Conservation (phyloP, 2,329 filamentous ascomycete species). For the Colletotrichum sp. region DNA sequence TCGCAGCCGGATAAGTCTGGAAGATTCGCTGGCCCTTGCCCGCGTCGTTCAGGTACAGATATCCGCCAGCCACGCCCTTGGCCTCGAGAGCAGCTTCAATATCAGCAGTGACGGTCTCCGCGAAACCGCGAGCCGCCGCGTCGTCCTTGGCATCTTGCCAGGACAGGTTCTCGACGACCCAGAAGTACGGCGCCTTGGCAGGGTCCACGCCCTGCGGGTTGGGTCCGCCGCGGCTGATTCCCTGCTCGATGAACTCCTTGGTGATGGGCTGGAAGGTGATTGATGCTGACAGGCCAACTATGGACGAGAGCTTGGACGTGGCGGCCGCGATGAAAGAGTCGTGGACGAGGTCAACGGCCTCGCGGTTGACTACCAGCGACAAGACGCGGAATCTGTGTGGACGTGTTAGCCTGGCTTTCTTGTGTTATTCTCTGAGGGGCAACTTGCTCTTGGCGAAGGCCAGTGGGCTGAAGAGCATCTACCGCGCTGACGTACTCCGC, state of each 20-base stretch:
- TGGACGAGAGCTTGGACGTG: background rate
- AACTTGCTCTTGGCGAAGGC: slow-evolving; percentile 19
- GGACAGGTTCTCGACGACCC: slow-evolving; percentile 21
- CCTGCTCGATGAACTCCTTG: slow-evolving; percentile 14
- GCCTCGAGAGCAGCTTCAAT: slow-evolving; percentile 2
- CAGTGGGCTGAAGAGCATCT: slow-evolving; percentile 21
- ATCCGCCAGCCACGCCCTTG: slow-evolving; percentile 10
- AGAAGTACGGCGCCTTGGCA: slow-evolving; percentile 20
- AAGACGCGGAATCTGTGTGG: slow-evolving; percentile 18
- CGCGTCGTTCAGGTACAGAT: slow-evolving; percentile 49
- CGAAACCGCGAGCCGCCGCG: background rate
- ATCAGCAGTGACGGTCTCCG: background rate
- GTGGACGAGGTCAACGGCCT: slow-evolving; percentile 17
- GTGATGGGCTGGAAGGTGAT: slow-evolving; percentile 24
- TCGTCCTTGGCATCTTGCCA: slow-evolving; percentile 18
- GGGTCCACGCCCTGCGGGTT: slow-evolving; percentile 22
- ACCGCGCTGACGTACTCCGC: slow-evolving; percentile 16
- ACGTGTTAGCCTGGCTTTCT: background rate
- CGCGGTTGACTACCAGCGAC: slow-evolving; percentile 17
- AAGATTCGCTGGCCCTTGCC: slow-evolving; percentile 39
- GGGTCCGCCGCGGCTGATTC: slow-evolving; percentile 3
- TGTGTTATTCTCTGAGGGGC: background rate
- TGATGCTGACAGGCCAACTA: slow-evolving; percentile 13
- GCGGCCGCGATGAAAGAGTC: slow-evolving; percentile 9
- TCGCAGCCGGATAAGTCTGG: slow-evolving; percentile 17